A percentile compares a stretch with the other conserved stretches of the same genome.
Evolutionary conservation across 2,329 filamentous ascomycete genomes (phyloP).

Genomic region (Aspergillus pseudonomiae): DNA sequence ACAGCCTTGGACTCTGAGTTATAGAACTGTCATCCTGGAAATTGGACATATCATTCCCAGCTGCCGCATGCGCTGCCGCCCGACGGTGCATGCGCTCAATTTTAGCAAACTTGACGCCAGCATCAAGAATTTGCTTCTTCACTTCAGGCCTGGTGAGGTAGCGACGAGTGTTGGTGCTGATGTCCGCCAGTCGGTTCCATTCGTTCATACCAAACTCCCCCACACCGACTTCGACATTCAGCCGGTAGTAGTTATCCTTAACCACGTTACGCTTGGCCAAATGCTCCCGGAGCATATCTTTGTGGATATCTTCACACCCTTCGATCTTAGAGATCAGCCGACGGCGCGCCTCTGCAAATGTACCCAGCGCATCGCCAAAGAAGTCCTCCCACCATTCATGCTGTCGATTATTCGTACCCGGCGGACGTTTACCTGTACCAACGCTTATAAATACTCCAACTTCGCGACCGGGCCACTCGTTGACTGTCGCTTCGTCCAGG

Average conservation of each 20-base stretch:
- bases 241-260: slow-evolving; percentile 86
- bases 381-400: slow-evolving; percentile 94
- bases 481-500: slow-evolving; percentile 85
- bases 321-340: slow-evolving; percentile 90
- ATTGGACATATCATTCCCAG: slow-evolving; percentile 31
- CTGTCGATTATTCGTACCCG: slow-evolving; percentile 67
- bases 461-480: slow-evolving; percentile 94
- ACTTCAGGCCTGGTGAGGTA: slow-evolving; percentile 77
- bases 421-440: slow-evolving; percentile 84
- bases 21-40: slow-evolving; percentile 33
- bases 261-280: slow-evolving; percentile 77
- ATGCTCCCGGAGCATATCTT: slow-evolving; percentile 79
- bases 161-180: slow-evolving; percentile 85
- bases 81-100: slow-evolving; percentile 76
- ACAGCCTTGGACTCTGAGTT: slow-evolving; percentile 26
- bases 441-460: slow-evolving; percentile 90
- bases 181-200: slow-evolving; percentile 91
- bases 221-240: slow-evolving; percentile 96
- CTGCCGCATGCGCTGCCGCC: slow-evolving; percentile 56
- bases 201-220: slow-evolving; percentile 99
- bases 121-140: slow-evolving; percentile 74
- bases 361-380: slow-evolving; percentile 69
- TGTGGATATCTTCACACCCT: slow-evolving; percentile 88
- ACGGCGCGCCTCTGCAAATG: slow-evolving; percentile 86
- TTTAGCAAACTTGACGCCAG: slow-evolving; percentile 79